Conservation (phyloP, 176 grass and related monocot species). For the Musa acuminata region DNA sequence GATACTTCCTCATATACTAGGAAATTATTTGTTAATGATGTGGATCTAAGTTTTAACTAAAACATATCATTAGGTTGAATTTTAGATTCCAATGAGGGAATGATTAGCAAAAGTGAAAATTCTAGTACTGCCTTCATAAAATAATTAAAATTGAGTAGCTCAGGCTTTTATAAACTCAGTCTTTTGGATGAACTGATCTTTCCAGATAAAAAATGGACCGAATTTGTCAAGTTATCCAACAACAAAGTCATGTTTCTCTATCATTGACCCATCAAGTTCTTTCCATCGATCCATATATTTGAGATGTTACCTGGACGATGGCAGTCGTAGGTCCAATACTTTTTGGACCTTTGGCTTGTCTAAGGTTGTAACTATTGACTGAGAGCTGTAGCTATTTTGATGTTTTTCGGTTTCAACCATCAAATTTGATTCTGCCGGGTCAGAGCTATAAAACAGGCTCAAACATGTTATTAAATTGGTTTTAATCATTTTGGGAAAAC, state of each 20-base stretch:
- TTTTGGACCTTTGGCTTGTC: too few species aligned
- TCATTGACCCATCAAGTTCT: too few species aligned
- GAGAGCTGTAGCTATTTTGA: too few species aligned
- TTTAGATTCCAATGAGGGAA: neutral
- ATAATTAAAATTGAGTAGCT: neutral
- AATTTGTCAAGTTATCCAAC: neutral
- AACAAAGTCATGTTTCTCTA: neutral
- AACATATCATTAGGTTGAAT: neutral
- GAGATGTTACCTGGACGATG: too few species aligned
- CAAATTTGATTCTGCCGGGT: too few species aligned
- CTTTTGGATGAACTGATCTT: neutral
- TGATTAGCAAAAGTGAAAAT: neutral
- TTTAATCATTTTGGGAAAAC: too few species aligned
- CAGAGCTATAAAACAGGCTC: too few species aligned
- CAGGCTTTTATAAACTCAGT: neutral
- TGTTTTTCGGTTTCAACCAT: too few species aligned
- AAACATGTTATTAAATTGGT: too few species aligned
- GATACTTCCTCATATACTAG: neutral
- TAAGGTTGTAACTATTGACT: too few species aligned
- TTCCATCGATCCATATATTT: too few species aligned
- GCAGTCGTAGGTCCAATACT: too few species aligned
- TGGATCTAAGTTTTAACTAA: neutral
- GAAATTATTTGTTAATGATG: neutral
- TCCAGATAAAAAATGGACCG: neutral
- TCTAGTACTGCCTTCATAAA: neutral